Evolutionary conservation across 371 early-diverging fungal genomes (phyloP), one percentile per base, ranked within the genome.

Genomic region (Mortierella sp.): DNA sequence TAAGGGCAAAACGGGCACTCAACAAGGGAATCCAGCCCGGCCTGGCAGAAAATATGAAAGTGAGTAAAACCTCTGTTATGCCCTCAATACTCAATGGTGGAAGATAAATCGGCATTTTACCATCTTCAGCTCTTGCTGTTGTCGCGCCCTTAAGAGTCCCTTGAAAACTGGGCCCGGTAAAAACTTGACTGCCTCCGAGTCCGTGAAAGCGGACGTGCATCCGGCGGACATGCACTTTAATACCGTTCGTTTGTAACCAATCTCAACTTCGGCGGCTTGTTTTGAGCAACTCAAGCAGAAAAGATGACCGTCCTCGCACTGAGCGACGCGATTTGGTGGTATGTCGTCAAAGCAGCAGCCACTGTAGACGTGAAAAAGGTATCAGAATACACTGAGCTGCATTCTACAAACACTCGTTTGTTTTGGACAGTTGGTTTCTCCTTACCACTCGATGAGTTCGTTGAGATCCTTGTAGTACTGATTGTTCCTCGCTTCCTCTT

Each of bases 1-100:
- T 81, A 86, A 6, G 73, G 60, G 32, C 86, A 86, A 46, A 85
- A 85, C 1, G 86, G 86, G 44, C 86, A 86, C 26, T 63, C 67
- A 3, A 70, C 75, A n/a, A 85, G 66, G 0, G 72, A 81, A 7
- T 71, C 72, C 17, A 86, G 56, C 6, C 71, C 81, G 1, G 85
- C 84, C 78, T 80, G 48, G 17, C 6, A 28, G 7, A 26, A 28
- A 12, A 39, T 19, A 21, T 21, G 12, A 15, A 19, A 19, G 26
- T 4, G 5, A 21, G 31, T 14, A n/a, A n/a, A n/a, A n/a, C n/a
- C n/a, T n/a, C n/a, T n/a, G n/a, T n/a, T n/a, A n/a, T n/a, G n/a
- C n/a, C n/a, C n/a, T n/a, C n/a, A n/a, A n/a, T n/a, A 86, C 26
- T 63, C 67, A 3, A 70, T 71, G 21, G 84, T 63, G 0, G 72